Evolutionary conservation across 106 monocot species (phyloP), one percentile per base, ranked within the genome.

Genomic region (Cymbidium sinense): DNA sequence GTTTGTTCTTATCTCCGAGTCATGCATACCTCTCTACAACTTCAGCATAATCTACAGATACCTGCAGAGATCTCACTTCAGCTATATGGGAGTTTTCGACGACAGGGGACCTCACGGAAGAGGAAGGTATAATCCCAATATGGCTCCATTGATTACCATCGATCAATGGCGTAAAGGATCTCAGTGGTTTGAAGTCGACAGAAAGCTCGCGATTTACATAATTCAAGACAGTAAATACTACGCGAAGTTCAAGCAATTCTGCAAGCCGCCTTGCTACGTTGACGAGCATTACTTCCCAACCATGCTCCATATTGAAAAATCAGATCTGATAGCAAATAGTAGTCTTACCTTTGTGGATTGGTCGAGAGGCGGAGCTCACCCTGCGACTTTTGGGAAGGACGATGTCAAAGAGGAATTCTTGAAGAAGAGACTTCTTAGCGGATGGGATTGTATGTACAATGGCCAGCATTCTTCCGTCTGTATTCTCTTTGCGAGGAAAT

Each of bases 281-380:
- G 93, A 93, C 27, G 93, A 93, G 87, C 93, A 93, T 43, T 93
- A 93, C 80, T 87, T 93, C 41, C 85, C 89, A 3, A 93, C 89
- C 2, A 87, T 93, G 87, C 84, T 93, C 34, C 20, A 52, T 1
- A 82, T 93, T 4, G 89, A 93, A 61, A 27, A 82, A 33, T 78
- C 88, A 7, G 19, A 78, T 13, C 81, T 81, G 2, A 41, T 86
- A 17, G 87, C 91, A 11, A 91, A 88, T 44, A 76, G 84, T 30
- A 87, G 70, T 35, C n/a, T 87, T 15, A 82, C 87, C 13, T 83
- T 43, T 58, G 81, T 82, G 7, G 86, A 89, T 64, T 89, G 91
- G 89, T 87, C 91, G 3, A 86, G 86, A 50, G 87, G 87, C 28
- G 91, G 91, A 2, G 74, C 91, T 19, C 91, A 91, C 50, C 91